Percentiles rank a stretch among this genome's conserved stretches.
Evolutionary conservation across 352 stramenopile genomes (phyloP).

Genomic region (Globisporangium heterothallicum): DNA sequence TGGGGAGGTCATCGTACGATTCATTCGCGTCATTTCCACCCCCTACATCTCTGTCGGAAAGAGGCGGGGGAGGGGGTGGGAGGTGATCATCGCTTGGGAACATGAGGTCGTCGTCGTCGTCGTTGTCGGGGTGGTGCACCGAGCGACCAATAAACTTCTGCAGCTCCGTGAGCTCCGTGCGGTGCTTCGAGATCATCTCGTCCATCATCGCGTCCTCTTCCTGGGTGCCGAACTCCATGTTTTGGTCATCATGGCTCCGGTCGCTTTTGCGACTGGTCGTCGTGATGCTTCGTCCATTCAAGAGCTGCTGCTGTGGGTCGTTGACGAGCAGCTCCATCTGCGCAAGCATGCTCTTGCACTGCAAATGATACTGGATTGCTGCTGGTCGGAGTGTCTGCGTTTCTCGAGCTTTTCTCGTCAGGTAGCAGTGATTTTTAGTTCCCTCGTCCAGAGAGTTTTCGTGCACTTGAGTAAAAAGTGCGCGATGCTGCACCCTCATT

Average conservation of each 20-base stretch:
- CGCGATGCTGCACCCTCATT: too few relatives aligned
- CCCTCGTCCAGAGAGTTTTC: background rate
- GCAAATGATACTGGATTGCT: background rate
- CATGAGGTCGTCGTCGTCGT: conserved; percentile 17
- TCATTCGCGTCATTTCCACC: conserved; percentile 10
- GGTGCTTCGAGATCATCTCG: conserved; percentile 49
- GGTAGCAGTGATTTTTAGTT: conserved; percentile 4
- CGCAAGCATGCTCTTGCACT: conserved; percentile 1
- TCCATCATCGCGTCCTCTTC: conserved; percentile 47
- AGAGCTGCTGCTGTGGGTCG: conserved; percentile 1
- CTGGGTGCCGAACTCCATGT: conserved; percentile 7
- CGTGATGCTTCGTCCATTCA: conserved; percentile 1
- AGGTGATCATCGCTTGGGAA: conserved; percentile 20
- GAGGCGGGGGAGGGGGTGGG: conserved; percentile 13
- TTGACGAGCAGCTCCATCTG: conserved; percentile 9
- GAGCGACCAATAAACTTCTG: conserved; percentile 39
- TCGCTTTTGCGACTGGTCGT: conserved; percentile 7
- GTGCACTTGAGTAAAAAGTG: conserved; percentile 1
- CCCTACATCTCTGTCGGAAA: background rate
- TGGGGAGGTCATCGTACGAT: conserved; percentile 17
- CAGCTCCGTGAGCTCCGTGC: conserved; percentile 43
- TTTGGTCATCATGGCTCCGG: conserved; percentile 4
- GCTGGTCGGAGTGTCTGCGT: background rate
- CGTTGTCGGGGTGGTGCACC: conserved; percentile 11
- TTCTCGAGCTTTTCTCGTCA: conserved; percentile 1